Base-by-base conservation (phyloP, 129 eudicot genomes). In the Dittrichia graveolens region DNA sequence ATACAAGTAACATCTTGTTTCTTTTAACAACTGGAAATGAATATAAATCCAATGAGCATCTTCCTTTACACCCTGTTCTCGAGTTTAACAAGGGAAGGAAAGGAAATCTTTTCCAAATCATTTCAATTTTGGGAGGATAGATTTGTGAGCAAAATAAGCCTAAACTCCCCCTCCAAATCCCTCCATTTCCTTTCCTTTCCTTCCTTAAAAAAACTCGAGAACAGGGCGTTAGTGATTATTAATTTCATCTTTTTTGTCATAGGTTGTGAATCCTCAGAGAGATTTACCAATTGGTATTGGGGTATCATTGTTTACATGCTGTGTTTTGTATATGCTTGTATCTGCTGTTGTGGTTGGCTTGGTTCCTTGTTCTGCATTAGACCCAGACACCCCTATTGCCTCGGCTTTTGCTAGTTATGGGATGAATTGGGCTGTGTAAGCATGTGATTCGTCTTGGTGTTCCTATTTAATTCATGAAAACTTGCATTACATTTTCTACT, bases 241-340 rank as follows among this genome's bases (percentile, higher is more conserved):
- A 59, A 41, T 57, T 55, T 37, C 18, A 24, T 72, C 31, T 35
- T 52, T 50, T 35, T 52, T 41, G 56, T 59, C 13, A 72, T 77
- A 87, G 92, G 92, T 87, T 71, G 85, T 84, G 79, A 87, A 87
- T 79, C 92, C 92, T 72, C 86, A 83, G 34, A 72, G 84, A 56
- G 92, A 87, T 73, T 54, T 87, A 83, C 92, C 92, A 4, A 80
- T 87, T 60, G 92, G 92, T 37, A 87, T 87, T 43, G 92, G 86
- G 41, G 74, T 84, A 34, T 82, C 92, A 75, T 65, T 86, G 82
- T 63, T 82, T 55, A 78, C 85, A 79, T 86, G 92, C 19, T 83
- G 92, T 76, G 80, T 82, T 61, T 81, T 86, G 61, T 86, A 83
- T 72, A 86, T 87, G 92, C 88, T 86, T 67, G 85, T 86, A 47